Evolutionary conservation across 345 rosid genomes (phyloP).

Genomic region (Camelina laxa): DNA sequence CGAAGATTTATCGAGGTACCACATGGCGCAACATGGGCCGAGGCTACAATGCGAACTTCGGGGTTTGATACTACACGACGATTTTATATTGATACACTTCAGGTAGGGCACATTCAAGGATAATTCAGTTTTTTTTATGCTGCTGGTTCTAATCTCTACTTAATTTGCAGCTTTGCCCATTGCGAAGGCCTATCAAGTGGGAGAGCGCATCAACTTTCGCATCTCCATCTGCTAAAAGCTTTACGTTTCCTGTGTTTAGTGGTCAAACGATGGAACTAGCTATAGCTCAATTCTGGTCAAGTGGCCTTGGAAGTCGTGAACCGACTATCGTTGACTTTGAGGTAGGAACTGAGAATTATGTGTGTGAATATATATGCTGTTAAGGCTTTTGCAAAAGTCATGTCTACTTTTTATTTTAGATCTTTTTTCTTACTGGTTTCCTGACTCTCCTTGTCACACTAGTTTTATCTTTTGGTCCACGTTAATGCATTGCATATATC

Average conservation of each 20-base stretch:
- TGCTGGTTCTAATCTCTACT: slow-evolving; percentile 44
- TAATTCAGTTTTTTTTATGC: slow-evolving; percentile 2
- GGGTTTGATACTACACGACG: slow-evolving; percentile 89
- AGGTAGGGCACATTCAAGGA: slow-evolving; percentile 55
- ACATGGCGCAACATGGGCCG: slow-evolving; percentile 90
- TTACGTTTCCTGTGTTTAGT: slow-evolving; percentile 75
- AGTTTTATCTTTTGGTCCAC: slow-evolving; percentile 2
- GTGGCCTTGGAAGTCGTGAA: slow-evolving; percentile 95
- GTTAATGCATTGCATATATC: slow-evolving; percentile 13
- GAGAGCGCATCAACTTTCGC: slow-evolving; percentile 73
- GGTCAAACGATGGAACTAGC: slow-evolving; percentile 96
- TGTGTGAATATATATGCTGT: neutral
- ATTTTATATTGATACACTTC: slow-evolving; percentile 84
- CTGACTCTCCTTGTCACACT: slow-evolving; percentile 7
- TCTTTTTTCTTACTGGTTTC: slow-evolving; percentile 17
- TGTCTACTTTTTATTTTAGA: slow-evolving; percentile 17
- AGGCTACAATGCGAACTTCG: slow-evolving; percentile 84
- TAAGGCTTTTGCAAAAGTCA: slow-evolving; percentile 10
- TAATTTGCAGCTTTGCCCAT: slow-evolving; percentile 77
- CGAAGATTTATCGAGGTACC: slow-evolving; percentile 91
- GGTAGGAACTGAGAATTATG: slow-evolving; percentile 53
- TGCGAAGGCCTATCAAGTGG: slow-evolving; percentile 94
- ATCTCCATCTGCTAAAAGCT: slow-evolving; percentile 82
- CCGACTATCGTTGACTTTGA: slow-evolving; percentile 82
- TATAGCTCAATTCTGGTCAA: slow-evolving; percentile 97